These are phyloP conservation scores for Sclerotinia sclerotiorum DNA, from an alignment of 2,329 filamentous ascomycete species.

Conservation along the genomic window DNA sequence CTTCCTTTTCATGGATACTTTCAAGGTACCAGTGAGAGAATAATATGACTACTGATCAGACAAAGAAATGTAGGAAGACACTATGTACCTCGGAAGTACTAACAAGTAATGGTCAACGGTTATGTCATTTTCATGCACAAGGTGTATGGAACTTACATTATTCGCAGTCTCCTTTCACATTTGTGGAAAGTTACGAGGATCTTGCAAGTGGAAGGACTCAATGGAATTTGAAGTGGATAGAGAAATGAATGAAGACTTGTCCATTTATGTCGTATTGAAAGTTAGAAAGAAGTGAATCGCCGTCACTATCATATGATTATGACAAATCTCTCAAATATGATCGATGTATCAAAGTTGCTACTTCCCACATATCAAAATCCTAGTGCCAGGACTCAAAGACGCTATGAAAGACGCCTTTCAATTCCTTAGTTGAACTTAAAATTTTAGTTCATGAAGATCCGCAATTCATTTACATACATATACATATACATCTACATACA, in stretches of 20 bases:
- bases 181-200: constrained; percentile 13
- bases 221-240: not conserved
- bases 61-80: constrained; percentile 5
- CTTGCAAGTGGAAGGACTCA: constrained; percentile 6
- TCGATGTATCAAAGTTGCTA: constrained; percentile 19
- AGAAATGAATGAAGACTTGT: not conserved
- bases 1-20: constrained; percentile 7
- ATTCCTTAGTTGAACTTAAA: constrained; percentile 1
- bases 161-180: not conserved
- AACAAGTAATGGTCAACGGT: not conserved
- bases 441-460: constrained; percentile 12
- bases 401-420: not conserved
- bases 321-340: constrained; percentile 8
- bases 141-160: constrained; percentile 3
- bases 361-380: constrained; percentile 5
- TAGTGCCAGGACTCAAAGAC: constrained; percentile 6
- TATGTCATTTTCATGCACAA: constrained; percentile 15
- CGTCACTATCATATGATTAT: not conserved
- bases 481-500: not conserved
- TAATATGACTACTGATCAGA: not conserved
- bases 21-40: constrained; percentile 4
- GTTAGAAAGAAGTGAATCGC: not conserved
- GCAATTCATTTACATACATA: not conserved
- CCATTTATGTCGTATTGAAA: not conserved
- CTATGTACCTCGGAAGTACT: constrained; percentile 13